Conservation (phyloP, 208 protist species). For the Perkinsela sp. region DNA sequence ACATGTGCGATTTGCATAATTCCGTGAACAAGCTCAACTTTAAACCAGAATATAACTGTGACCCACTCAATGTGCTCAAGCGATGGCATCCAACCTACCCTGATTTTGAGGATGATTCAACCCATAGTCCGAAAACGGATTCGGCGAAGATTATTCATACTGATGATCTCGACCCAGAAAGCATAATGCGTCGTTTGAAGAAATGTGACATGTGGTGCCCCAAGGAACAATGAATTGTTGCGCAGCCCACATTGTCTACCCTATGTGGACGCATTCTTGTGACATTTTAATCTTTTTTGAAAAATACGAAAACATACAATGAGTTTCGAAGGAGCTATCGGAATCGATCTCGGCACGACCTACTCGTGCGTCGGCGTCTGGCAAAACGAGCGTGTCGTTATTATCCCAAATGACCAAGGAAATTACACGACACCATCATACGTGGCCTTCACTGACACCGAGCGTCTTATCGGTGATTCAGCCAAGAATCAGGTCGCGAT, state of each 20-base stretch:
- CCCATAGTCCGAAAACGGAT: not conserved
- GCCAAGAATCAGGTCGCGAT: slow-evolving; percentile 60
- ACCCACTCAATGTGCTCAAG: slow-evolving; percentile 22
- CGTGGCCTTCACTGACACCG: slow-evolving; percentile 72
- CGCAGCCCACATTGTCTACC: too few species aligned
- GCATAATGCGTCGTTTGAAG: slow-evolving; percentile 19
- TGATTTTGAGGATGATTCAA: slow-evolving; percentile 34
- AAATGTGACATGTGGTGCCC: slow-evolving; percentile 48
- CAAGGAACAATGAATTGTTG: slow-evolving; percentile 25
- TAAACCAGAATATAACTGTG: slow-evolving; percentile 34
- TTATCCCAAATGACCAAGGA: slow-evolving; percentile 82
- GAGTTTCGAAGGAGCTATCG: slow-evolving; percentile 20
- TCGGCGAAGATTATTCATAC: slow-evolving; percentile 8
- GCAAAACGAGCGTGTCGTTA: slow-evolving; percentile 60
- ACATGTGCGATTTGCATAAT: slow-evolving; percentile 61
- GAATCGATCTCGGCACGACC: slow-evolving; percentile 70
- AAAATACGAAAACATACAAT: slow-evolving; percentile 3
- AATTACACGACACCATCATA: slow-evolving; percentile 81
- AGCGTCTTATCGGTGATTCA: slow-evolving; percentile 55
- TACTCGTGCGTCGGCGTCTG: slow-evolving; percentile 67
- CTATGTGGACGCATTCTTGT: too few species aligned
- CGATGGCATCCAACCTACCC: slow-evolving; percentile 60
- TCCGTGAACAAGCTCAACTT: slow-evolving; percentile 33
- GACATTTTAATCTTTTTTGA: too few species aligned
- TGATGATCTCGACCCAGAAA: slow-evolving; percentile 18